A percentile compares a stretch with the other conserved stretches of the same genome.
Evolutionary conservation across 2,329 filamentous ascomycete species (phyloP).

Genomic region (Monilinia aucupariae): DNA sequence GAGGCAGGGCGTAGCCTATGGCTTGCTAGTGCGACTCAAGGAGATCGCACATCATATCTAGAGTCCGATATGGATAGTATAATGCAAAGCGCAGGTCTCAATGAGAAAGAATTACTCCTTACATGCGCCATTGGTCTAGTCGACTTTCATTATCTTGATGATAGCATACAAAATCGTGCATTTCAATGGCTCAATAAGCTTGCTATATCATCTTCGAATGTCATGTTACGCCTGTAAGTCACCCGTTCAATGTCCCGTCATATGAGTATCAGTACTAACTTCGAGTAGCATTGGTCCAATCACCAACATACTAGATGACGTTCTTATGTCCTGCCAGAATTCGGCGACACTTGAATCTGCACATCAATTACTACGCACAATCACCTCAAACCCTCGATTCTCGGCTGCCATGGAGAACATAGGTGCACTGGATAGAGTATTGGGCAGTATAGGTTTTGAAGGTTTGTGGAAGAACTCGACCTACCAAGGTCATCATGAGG

Average conservation of each 20-base stretch:
- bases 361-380: slow-evolving; percentile 53
- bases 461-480: slow-evolving; percentile 51
- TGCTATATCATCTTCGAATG: slow-evolving; percentile 48
- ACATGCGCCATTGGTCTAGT: slow-evolving; percentile 59
- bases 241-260: not conserved
- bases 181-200: slow-evolving; percentile 56
- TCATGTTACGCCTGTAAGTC: slow-evolving; percentile 55
- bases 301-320: slow-evolving; percentile 53
- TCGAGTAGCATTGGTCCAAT: slow-evolving; percentile 49
- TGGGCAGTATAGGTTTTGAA: slow-evolving; percentile 57
- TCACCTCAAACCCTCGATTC: slow-evolving; percentile 51
- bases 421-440: slow-evolving; percentile 45
- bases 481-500: slow-evolving; percentile 32
- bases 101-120: slow-evolving; percentile 57
- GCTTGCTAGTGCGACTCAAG: slow-evolving; percentile 41
- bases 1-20: slow-evolving; percentile 59
- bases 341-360: slow-evolving; percentile 54
- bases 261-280: not conserved
- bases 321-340: slow-evolving; percentile 57
- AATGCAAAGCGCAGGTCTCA: slow-evolving; percentile 43
- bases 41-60: slow-evolving; percentile 35
- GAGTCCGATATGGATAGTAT: slow-evolving; percentile 38
- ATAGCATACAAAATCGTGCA: slow-evolving; percentile 54
- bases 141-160: slow-evolving; percentile 61
- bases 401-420: slow-evolving; percentile 44